These are phyloP conservation scores for Athelia psychrophila DNA, from an alignment of 1,284 basidiomycete genomes.

Conservation along the genomic window DNA sequence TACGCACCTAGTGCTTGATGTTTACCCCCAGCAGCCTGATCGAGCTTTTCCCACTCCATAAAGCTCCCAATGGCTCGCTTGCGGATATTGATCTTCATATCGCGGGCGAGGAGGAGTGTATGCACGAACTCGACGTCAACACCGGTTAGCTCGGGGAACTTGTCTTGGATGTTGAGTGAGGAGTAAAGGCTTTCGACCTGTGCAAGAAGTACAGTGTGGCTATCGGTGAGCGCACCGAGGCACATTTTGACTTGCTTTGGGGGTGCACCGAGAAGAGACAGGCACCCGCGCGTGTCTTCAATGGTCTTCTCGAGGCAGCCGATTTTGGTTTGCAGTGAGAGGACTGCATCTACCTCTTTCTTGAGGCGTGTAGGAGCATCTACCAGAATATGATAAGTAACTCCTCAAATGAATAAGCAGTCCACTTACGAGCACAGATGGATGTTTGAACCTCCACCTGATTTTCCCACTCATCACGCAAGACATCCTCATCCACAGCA, in stretches of 20 bases:
- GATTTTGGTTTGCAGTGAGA: conserved; percentile 12
- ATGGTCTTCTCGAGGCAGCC: conserved; percentile 7
- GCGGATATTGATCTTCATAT: conserved; percentile 36
- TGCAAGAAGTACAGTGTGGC: conserved; percentile 4
- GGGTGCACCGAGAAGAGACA: neutral
- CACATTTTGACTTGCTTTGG: neutral
- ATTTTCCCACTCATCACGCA: conserved; percentile 9
- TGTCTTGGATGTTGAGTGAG: conserved; percentile 13
- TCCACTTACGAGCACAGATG: conserved; percentile 8
- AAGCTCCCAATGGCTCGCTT: conserved; percentile 33
- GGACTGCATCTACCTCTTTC: conserved; percentile 11
- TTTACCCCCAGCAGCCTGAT: conserved; percentile 28
- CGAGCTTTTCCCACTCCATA: conserved; percentile 34
- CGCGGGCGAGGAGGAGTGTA: conserved; percentile 26
- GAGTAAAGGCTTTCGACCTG: conserved; percentile 12
- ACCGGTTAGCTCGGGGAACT: conserved; percentile 11
- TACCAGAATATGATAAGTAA: conserved; percentile 3
- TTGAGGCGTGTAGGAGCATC: conserved; percentile 13
- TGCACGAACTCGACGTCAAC: conserved; percentile 27
- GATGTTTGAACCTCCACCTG: conserved; percentile 12
- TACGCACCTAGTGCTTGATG: conserved; percentile 28
- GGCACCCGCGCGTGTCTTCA: conserved; percentile 1
- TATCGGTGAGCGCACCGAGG: neutral
- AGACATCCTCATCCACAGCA: neutral
- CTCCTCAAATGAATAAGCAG: neutral